Evolutionary conservation across 176 grass and related monocot species (phyloP), one percentile per base, ranked within the genome.

Genomic region (Oryza nivara): DNA sequence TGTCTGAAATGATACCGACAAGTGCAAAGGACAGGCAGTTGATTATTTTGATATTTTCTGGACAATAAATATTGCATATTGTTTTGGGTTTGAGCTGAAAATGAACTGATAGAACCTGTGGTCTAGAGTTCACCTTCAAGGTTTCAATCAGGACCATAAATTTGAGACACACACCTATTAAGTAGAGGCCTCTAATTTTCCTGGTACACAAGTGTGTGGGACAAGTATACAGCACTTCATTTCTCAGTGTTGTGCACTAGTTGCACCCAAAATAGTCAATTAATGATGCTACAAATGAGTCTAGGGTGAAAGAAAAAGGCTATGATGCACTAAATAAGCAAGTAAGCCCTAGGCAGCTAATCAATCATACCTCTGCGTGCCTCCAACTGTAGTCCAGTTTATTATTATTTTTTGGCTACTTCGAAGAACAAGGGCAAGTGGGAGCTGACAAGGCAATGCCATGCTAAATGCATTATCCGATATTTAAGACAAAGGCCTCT

Each of bases 91-190:
- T 22, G 19, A 41, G 52, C 51, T 82, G 80, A 72, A 30, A 61
- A 60, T 81, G 12, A 72, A 35, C 71, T 14, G 22, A n/a, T 63
- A 72, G 35, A 61, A 20, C 19, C 41, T 81, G 65, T 7, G 20
- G 8, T 47, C 67, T 43, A 45, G 80, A 48, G 36, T 67, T 78
- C 70, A 70, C 30, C 65, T 85, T 58, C 47, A 70, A 40, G 66
- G 47, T n/a, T 70, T 76, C 82, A 73, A 76, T 32, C 66, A 23
- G 7, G 43, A 65, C 40, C 82, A 85, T 51, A 40, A 76, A 69
- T 89, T 43, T 75, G 76, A 70, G 43, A 64, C 60, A 23, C 48
- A 81, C 64, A 22, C 72, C 72, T 48, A 64, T 70, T 20, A 26
- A 28, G 26, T 68, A 54, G 41, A 76, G 48, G 23, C 13, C 56